A percentile compares a stretch with the other conserved stretches of the same genome.
Evolutionary conservation across 257 asterid species (phyloP).

Genomic region (Nicotiana knightiana): DNA sequence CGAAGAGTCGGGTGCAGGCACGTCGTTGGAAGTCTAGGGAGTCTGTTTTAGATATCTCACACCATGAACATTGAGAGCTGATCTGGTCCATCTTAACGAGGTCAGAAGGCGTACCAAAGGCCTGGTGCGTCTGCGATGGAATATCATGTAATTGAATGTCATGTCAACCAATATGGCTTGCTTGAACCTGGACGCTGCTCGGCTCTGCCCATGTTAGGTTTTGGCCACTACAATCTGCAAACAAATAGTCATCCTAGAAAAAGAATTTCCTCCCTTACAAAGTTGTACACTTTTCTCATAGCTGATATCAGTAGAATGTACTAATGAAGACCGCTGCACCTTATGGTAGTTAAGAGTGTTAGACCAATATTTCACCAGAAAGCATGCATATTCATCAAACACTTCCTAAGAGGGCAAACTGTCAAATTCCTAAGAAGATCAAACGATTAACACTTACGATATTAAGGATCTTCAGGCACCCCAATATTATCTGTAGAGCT

Average conservation of each 20-base stretch:
- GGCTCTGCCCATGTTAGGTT: not conserved
- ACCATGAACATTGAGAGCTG: not conserved
- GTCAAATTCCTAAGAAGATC: not conserved
- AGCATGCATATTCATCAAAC: not conserved
- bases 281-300: not conserved
- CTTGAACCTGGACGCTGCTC: not conserved
- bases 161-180: not conserved
- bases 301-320: not conserved
- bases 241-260: not conserved
- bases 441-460: not conserved
- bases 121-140: not conserved
- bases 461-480: not conserved
- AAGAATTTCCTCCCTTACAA: not conserved
- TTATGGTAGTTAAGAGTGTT: not conserved
- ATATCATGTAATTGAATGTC: not conserved
- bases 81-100: not conserved
- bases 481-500: not conserved
- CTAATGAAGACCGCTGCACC: not conserved
- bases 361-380: not conserved
- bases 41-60: not conserved
- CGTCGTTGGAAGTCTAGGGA: not conserved
- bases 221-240: not conserved
- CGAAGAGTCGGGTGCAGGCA: not conserved
- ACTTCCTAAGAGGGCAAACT: not conserved
- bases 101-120: not conserved